These are phyloP conservation scores for Raphanus sativus DNA, from an alignment of 345 rosid species.

Conservation along the genomic window DNA sequence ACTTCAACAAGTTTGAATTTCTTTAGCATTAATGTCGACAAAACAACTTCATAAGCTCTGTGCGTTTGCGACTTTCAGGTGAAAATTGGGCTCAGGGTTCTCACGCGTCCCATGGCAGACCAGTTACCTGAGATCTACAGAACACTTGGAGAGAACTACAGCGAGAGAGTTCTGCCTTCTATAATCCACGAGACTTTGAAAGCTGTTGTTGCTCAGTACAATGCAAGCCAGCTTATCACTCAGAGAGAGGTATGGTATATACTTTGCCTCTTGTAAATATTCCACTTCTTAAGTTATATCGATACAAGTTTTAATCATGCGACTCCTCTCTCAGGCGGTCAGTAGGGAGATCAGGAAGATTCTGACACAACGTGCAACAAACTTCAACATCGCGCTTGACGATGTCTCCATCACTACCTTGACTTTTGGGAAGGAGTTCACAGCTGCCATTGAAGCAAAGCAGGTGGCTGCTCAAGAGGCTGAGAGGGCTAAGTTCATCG, in stretches of 20 bases:
- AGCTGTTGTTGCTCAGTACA: constrained; percentile 90
- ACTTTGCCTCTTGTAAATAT: not conserved
- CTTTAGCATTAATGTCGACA: not conserved
- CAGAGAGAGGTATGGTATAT: constrained; percentile 69
- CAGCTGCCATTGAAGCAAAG: constrained; percentile 92
- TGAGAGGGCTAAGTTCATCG: constrained; percentile 87
- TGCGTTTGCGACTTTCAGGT: constrained; percentile 49
- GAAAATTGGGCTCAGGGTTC: constrained; percentile 89
- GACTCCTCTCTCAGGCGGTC: constrained; percentile 50
- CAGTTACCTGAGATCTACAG: constrained; percentile 72
- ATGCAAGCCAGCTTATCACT: constrained; percentile 93
- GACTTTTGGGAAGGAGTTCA: constrained; percentile 90
- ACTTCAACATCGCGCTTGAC: constrained; percentile 75
- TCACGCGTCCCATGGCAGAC: constrained; percentile 75
- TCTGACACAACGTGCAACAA: constrained; percentile 71
- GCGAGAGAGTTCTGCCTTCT: constrained; percentile 82
- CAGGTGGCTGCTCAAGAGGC: constrained; percentile 98
- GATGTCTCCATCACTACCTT: constrained; percentile 88
- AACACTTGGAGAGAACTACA: constrained; percentile 74
- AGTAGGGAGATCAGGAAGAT: constrained; percentile 82
- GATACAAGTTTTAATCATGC: no score
- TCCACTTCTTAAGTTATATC: constrained; percentile 1
- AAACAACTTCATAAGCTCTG: not conserved
- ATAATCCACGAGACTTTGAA: constrained; percentile 85
- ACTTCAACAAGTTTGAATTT: no score